Percentiles rank a stretch among this genome's conserved stretches.
Evolutionary conservation across 2,329 filamentous ascomycete genomes (phyloP).

Genomic region (Myriosclerotinia scirpicola): DNA sequence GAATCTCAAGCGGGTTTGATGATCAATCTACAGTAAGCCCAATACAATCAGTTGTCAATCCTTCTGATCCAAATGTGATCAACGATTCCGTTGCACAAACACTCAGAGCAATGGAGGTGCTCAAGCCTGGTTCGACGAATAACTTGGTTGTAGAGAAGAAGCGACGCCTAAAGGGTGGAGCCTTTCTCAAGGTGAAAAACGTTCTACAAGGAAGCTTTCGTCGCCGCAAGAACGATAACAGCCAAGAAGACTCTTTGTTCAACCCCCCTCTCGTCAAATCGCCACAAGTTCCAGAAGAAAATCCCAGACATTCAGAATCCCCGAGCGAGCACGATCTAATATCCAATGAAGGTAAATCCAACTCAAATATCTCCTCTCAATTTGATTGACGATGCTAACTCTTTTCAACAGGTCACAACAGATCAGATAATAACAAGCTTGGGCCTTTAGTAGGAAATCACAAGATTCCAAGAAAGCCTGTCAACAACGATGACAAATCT

Average conservation of each 20-base stretch:
- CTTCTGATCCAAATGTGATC: constrained; percentile 16
- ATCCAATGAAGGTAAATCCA: constrained; percentile 31
- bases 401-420: not conserved
- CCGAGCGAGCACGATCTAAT: constrained; percentile 27
- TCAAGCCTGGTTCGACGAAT: constrained; percentile 17
- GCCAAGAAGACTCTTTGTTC: constrained; percentile 27
- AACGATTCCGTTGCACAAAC: constrained; percentile 16
- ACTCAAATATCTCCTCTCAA: not conserved
- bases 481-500: constrained; percentile 11
- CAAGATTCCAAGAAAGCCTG: constrained; percentile 2
- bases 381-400: not conserved
- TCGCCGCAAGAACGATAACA: constrained; percentile 24
- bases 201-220: constrained; percentile 29
- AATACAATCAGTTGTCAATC: not conserved
- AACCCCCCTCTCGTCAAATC: constrained; percentile 22
- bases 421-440: not conserved
- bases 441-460: not conserved
- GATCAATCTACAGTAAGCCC: not conserved
- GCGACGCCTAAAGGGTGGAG: constrained; percentile 29
- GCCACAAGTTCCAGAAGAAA: constrained; percentile 23
- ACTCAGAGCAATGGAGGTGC: not conserved
- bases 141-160: constrained; percentile 28
- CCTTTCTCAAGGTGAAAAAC: constrained; percentile 31
- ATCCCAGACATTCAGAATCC: constrained; percentile 8
- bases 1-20: not conserved